Conservation (phyloP, 2,329 filamentous ascomycete species). For the Neurospora crassa region DNA sequence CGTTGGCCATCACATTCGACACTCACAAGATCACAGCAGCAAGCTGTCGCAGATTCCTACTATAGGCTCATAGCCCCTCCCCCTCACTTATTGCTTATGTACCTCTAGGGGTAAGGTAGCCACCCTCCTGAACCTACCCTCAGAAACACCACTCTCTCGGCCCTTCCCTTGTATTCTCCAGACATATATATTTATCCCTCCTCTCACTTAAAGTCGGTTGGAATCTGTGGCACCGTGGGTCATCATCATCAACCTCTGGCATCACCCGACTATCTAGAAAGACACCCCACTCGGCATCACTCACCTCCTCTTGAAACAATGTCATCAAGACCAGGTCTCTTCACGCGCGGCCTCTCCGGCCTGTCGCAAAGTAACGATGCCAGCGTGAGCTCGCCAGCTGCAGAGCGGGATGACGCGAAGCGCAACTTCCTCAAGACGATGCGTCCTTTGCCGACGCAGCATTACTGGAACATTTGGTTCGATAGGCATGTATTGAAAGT, state of each 20-base stretch:
- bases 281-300: background rate
- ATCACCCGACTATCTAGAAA: background rate
- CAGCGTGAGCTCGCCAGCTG: constrained; percentile 58
- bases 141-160: background rate
- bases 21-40: background rate
- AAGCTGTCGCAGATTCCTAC: background rate
- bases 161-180: background rate
- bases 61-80: background rate
- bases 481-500: constrained; percentile 36
- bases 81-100: background rate
- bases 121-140: background rate
- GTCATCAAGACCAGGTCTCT: constrained; percentile 47
- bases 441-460: constrained; percentile 65
- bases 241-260: background rate
- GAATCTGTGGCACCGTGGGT: background rate
- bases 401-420: constrained; percentile 69
- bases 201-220: background rate
- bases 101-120: background rate
- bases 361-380: constrained; percentile 50
- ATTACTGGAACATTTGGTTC: constrained; percentile 69
- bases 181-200: background rate
- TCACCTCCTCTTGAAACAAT: constrained; percentile 29
- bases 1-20: background rate
- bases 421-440: constrained; percentile 70
- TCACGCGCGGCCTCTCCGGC: constrained; percentile 53